Evolutionary conservation across 306 rosid genomes (phyloP), one percentile per base, ranked within the genome.

Genomic region (Begonia fuchsioides): DNA sequence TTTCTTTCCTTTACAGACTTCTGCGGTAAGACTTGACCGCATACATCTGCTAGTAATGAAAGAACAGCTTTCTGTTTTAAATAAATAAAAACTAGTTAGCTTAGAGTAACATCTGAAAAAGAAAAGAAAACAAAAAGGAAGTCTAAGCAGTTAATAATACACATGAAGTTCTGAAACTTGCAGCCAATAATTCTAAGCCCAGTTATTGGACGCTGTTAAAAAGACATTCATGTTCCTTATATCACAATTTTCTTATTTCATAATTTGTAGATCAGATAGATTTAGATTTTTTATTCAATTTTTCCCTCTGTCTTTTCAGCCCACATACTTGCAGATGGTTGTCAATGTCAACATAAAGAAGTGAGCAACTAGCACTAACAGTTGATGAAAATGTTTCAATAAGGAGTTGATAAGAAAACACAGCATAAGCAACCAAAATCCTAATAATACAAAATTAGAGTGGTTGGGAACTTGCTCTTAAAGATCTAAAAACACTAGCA

Each of bases 61-160:
- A 92, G 79, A 72, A 92, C 96, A 18, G 96, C 98, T 92, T 92
- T 92, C 98, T 92, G 96, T 68, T 53, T 63, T 53, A 57, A 56
- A 72, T 55, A 58, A 74, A 56, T 38, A 68, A 76, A 54, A 15
- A 32, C 54, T 44, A 60, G 32, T 57, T 50, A 74, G 61, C 61
- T 71, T 50, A 56, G 74, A 55, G 52, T 35, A 38, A 50, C 19
- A 50, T 48, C 14, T 40, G 8, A 17, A 52, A 49, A 64, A 60
- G 45, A 55, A 40, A 3, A 9, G 26, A 59, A 44, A 39, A 44
- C 15, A n/a, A 43, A 44, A 2, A 13, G 12, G 12, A 9, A 8
- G n/a, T 10, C 17, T 13, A 32, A 41, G 47, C 32, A 52, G 59
- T 32, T 47, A 32, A 41, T 41, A n/a, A 41, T 41, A n/a, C 13